phyloP scores from a whole-genome alignment of 345 rosid species.

The Eucalyptus tenuipes region DNA sequence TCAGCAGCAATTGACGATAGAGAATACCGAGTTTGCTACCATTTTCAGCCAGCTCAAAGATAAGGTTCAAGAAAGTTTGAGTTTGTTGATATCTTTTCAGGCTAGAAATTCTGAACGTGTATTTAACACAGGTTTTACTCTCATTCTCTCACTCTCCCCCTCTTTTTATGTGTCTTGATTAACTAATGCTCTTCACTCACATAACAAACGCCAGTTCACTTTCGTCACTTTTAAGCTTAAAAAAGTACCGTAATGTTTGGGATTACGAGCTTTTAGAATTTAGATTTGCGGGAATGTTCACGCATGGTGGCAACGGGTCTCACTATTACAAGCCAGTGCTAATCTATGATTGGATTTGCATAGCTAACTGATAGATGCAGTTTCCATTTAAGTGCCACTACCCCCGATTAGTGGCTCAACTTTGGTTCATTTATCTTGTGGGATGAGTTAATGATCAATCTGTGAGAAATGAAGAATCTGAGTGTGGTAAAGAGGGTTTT shows the following conservation, averaged over 20 bases:
- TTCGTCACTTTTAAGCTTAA: background rate
- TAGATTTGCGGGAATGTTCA: background rate
- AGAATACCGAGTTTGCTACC: slow-evolving; percentile 34
- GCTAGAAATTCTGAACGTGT: slow-evolving; percentile 67
- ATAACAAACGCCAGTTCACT: background rate
- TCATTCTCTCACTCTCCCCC: background rate
- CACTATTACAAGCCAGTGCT: background rate
- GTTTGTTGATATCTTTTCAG: slow-evolving; percentile 58
- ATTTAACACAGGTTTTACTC: slow-evolving; percentile 63
- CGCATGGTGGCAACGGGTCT: background rate
- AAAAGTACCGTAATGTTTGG: background rate
- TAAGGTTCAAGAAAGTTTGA: slow-evolving; percentile 24
- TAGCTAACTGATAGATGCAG: background rate
- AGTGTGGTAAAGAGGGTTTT: background rate
- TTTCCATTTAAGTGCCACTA: background rate
- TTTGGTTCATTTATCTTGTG: background rate
- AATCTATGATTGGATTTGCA: background rate
- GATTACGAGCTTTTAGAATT: background rate
- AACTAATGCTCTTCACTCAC: background rate
- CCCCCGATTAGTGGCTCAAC: background rate
- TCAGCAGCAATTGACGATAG: slow-evolving; percentile 42
- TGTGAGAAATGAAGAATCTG: background rate
- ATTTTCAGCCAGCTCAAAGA: slow-evolving; percentile 20
- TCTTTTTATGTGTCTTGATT: background rate
- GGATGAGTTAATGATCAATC: background rate